Evolutionary conservation across 2,329 filamentous ascomycete species (phyloP).

Genomic region (Cryphonectria carpinicola): DNA sequence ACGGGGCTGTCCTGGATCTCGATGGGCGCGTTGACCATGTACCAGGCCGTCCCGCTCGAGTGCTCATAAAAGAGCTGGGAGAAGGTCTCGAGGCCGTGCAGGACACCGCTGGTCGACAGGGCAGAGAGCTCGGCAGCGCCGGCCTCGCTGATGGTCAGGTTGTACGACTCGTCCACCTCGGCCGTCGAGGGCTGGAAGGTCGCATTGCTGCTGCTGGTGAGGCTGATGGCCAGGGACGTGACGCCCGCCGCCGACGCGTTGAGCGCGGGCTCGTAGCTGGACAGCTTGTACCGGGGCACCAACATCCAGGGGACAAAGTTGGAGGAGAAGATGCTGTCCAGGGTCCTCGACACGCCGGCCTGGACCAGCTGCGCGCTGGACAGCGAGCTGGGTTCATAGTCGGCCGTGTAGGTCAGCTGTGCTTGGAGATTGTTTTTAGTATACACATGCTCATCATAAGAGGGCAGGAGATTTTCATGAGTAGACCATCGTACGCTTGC

Average conservation of each 20-base stretch:
- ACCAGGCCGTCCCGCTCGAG: constrained; percentile 60
- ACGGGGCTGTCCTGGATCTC: constrained; percentile 72
- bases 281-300: constrained; percentile 59
- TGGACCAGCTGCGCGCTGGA: constrained; percentile 59
- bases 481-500: constrained; percentile 54
- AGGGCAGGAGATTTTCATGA: constrained; percentile 30
- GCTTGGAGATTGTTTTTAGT: constrained; percentile 41
- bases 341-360: constrained; percentile 61
- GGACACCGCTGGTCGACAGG: constrained; percentile 68
- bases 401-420: constrained; percentile 54
- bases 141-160: constrained; percentile 59
- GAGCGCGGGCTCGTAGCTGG: constrained; percentile 65
- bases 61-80: constrained; percentile 79
- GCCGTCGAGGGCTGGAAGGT: constrained; percentile 61
- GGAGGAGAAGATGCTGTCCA: constrained; percentile 66
- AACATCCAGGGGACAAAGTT: constrained; percentile 82
- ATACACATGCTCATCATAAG: constrained; percentile 31
- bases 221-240: constrained; percentile 62
- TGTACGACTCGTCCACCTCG: constrained; percentile 77
- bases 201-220: constrained; percentile 57
- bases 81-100: constrained; percentile 77
- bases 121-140: constrained; percentile 68
- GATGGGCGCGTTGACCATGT: constrained; percentile 74
- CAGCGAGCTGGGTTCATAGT: constrained; percentile 47
- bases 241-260: constrained; percentile 51